Conservation (phyloP, 2,329 filamentous ascomycete genomes). For the Xylaria arbuscula region DNA sequence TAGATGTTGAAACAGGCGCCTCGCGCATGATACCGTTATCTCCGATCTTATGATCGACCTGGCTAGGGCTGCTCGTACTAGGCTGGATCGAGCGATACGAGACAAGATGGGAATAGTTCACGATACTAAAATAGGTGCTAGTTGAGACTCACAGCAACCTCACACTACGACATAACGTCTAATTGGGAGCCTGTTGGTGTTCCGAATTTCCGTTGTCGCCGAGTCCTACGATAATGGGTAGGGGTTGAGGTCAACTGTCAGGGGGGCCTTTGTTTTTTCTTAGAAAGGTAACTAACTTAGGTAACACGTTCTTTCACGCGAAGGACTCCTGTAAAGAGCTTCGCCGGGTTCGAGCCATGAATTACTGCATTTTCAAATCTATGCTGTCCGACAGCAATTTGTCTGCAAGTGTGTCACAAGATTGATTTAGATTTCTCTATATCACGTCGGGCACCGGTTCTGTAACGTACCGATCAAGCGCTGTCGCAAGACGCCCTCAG, state of each 20-base stretch:
- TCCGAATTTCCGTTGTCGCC: too few relatives aligned
- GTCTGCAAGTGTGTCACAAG: too few relatives aligned
- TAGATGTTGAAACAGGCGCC: neutral
- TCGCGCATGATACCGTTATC: neutral
- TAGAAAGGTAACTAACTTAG: too few relatives aligned
- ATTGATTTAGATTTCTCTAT: neutral
- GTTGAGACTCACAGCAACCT: neutral
- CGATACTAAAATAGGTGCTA: neutral
- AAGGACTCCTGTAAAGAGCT: too few relatives aligned
- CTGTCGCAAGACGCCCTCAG: constrained; percentile 19
- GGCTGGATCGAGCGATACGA: constrained; percentile 23
- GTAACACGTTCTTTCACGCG: too few relatives aligned
- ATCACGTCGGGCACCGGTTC: neutral
- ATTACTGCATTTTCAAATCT: too few relatives aligned
- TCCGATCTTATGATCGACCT: neutral
- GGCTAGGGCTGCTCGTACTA: neutral
- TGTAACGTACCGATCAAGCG: constrained; percentile 3
- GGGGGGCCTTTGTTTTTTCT: too few relatives aligned
- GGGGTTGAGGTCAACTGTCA: too few relatives aligned
- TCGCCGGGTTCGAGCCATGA: too few relatives aligned
- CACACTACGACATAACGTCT: neutral
- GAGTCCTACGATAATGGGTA: too few relatives aligned
- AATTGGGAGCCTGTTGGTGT: too few relatives aligned
- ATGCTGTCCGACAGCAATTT: too few relatives aligned
- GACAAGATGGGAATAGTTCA: constrained; percentile 16